Conservation (phyloP, 345 rosid genomes). For the Hibiscus tridactylites region DNA sequence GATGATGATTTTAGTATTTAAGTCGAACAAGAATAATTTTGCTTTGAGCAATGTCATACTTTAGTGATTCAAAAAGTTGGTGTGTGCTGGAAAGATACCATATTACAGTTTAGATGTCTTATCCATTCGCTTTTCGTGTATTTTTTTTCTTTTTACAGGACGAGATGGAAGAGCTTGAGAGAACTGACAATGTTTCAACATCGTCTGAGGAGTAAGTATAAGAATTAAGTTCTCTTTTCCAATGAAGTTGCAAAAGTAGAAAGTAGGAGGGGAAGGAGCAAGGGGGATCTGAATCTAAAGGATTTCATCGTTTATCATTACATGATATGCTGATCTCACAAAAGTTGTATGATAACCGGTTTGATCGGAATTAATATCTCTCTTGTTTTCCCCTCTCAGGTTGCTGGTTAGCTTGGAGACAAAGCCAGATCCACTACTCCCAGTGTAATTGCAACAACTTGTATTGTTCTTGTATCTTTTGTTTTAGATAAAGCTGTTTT, state of each 20-base stretch:
- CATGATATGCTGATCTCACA: neutral
- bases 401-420: conserved; percentile 29
- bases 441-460: conserved; percentile 35
- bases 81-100: neutral
- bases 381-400: conserved; percentile 23
- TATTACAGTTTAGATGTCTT: neutral
- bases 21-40: neutral
- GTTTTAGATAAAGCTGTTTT: neutral
- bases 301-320: neutral
- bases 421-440: conserved; percentile 52
- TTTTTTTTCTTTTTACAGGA: conserved; percentile 30
- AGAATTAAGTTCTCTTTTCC: neutral
- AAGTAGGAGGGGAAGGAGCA: neutral
- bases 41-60: neutral
- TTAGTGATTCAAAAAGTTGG: neutral
- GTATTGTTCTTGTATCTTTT: neutral
- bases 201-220: conserved; percentile 59
- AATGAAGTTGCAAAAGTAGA: neutral
- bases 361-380: conserved; percentile 4
- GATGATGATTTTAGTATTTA: neutral
- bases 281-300: neutral
- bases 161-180: conserved; percentile 53
- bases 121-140: neutral
- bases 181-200: conserved; percentile 33
- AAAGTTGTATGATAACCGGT: neutral